phyloP scores from a whole-genome alignment of 2,329 filamentous ascomycete genomes.

The Dactylellina parvicollis region DNA sequence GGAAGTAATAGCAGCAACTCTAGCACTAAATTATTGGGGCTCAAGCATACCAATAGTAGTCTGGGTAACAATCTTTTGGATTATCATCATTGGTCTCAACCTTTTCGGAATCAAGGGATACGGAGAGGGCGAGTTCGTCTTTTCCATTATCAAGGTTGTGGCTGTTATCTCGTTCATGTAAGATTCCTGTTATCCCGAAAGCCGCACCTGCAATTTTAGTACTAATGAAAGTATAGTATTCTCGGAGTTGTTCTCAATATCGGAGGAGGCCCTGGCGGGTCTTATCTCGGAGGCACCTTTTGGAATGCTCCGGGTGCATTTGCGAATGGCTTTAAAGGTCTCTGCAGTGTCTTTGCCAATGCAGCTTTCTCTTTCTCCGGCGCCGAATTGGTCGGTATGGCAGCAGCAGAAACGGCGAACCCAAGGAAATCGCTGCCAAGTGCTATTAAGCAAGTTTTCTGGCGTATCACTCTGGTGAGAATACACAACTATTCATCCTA shows the following conservation, averaged over 20 bases:
- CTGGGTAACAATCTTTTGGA: constrained; percentile 84
- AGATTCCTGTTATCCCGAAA: constrained; percentile 59
- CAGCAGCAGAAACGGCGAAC: constrained; percentile 80
- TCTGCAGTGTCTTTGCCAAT: constrained; percentile 80
- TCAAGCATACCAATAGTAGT: constrained; percentile 72
- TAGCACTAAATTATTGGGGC: constrained; percentile 86
- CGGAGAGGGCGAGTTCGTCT: constrained; percentile 88
- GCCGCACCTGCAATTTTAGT: neutral
- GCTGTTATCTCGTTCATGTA: constrained; percentile 90
- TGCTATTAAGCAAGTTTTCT: constrained; percentile 93
- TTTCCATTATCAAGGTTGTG: constrained; percentile 84
- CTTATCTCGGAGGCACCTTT: constrained; percentile 81
- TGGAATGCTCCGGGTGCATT: constrained; percentile 86
- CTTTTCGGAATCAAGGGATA: constrained; percentile 88
- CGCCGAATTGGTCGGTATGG: constrained; percentile 79
- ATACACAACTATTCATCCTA: neutral
- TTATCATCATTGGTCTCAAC: constrained; percentile 81
- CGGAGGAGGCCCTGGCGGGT: constrained; percentile 76
- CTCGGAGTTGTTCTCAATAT: constrained; percentile 86
- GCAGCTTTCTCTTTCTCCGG: constrained; percentile 80
- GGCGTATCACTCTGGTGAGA: constrained; percentile 77
- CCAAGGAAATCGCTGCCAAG: constrained; percentile 83
- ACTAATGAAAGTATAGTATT: constrained; percentile 67
- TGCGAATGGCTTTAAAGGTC: constrained; percentile 82
- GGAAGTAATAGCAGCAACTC: constrained; percentile 85